These are phyloP conservation scores for Calonectria ilicicola DNA, from an alignment of 2,329 filamentous ascomycete genomes.

Conservation along the genomic window DNA sequence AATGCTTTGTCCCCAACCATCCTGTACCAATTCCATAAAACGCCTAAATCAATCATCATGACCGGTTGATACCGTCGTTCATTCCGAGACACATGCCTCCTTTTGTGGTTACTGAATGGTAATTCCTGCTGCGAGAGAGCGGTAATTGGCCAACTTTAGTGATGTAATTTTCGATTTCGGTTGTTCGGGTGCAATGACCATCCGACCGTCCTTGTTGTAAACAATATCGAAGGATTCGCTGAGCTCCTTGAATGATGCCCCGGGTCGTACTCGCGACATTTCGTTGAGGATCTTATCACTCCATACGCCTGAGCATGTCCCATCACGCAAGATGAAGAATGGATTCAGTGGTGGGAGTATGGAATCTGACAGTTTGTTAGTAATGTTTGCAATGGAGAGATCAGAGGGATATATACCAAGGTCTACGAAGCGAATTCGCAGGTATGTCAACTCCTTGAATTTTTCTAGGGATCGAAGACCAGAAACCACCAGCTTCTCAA, in stretches of 20 bases:
- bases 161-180: slow-evolving; percentile 65
- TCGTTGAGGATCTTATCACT: slow-evolving; percentile 74
- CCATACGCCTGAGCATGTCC: slow-evolving; percentile 77
- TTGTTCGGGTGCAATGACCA: slow-evolving; percentile 68
- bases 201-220: slow-evolving; percentile 69
- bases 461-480: slow-evolving; percentile 71
- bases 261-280: slow-evolving; percentile 69
- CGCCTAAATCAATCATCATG: slow-evolving; percentile 31
- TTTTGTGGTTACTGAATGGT: slow-evolving; percentile 47
- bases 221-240: slow-evolving; percentile 72
- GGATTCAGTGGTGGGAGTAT: slow-evolving; percentile 78
- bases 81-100: background rate
- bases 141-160: slow-evolving; percentile 69
- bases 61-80: background rate
- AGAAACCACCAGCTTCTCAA: slow-evolving; percentile 75
- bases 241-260: slow-evolving; percentile 70
- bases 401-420: slow-evolving; percentile 62
- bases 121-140: slow-evolving; percentile 57
- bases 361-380: slow-evolving; percentile 65
- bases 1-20: slow-evolving; percentile 14
- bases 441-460: slow-evolving; percentile 69
- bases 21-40: slow-evolving; percentile 32
- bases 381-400: background rate
- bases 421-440: slow-evolving; percentile 82
- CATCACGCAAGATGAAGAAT: slow-evolving; percentile 74